These are phyloP conservation scores for Penicillium sp. DNA, from an alignment of 2,329 filamentous ascomycete species.

Conservation along the genomic window DNA sequence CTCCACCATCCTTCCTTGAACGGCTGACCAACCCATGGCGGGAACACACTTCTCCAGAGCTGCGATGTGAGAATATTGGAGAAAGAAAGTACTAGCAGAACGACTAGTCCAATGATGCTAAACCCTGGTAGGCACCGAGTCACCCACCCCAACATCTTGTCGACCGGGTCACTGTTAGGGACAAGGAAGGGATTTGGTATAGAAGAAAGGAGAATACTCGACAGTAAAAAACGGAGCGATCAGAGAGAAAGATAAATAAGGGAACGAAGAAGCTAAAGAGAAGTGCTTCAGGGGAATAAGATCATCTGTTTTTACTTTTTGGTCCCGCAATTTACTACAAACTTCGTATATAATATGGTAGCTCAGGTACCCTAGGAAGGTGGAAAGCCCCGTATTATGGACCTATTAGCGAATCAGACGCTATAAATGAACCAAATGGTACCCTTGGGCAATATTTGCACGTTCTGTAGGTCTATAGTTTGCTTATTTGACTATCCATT, in stretches of 20 bases:
- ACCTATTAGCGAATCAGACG: not conserved
- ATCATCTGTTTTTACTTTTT: not conserved
- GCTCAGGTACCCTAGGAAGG: not conserved
- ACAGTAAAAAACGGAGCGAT: not conserved
- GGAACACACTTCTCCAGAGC: conserved; percentile 17
- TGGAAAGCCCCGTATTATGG: not conserved
- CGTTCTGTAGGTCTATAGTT: not conserved
- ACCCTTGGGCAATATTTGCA: not conserved
- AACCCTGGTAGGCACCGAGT: conserved; percentile 33
- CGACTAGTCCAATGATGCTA: conserved; percentile 27
- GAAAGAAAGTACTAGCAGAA: conserved; percentile 25
- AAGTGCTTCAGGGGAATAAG: not conserved
- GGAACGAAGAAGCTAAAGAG: not conserved
- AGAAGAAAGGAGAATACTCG: not conserved
- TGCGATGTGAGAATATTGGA: conserved; percentile 17
- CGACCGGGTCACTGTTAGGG: not conserved
- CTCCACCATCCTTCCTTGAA: conserved; percentile 11
- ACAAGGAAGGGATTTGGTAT: not conserved
- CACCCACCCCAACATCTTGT: conserved; percentile 28
- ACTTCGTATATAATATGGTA: not conserved
- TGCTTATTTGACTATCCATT: not conserved
- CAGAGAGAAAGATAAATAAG: not conserved
- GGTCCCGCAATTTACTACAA: not conserved
- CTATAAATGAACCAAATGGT: not conserved
- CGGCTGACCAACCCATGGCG: conserved; percentile 5